Conservation (phyloP, 768 basidiomycete species). For the Atractiella rhizophila region DNA sequence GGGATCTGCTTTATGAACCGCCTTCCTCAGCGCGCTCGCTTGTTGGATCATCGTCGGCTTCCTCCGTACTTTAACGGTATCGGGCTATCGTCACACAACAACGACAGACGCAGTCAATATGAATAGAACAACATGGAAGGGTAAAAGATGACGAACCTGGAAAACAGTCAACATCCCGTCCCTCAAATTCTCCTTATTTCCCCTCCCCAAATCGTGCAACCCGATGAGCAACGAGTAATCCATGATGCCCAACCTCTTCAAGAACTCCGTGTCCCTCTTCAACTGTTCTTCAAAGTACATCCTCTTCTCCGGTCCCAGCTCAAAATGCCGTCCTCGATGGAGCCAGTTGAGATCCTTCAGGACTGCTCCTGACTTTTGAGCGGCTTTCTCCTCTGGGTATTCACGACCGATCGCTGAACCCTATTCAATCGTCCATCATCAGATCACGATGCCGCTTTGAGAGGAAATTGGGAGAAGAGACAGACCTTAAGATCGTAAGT, state of each 20-base stretch:
- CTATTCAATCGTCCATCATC: background rate
- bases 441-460: background rate
- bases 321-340: constrained; percentile 43
- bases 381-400: constrained; percentile 57
- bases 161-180: constrained; percentile 78
- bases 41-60: constrained; percentile 37
- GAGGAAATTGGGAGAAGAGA: background rate
- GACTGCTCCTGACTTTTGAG: constrained; percentile 58
- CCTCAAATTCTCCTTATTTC: constrained; percentile 74
- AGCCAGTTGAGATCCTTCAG: constrained; percentile 97
- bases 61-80: constrained; percentile 35
- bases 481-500: constrained; percentile 82
- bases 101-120: background rate
- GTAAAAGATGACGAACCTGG: constrained; percentile 33
- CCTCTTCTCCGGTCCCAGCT: constrained; percentile 87
- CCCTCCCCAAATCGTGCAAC: constrained; percentile 69
- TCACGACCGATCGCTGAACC: constrained; percentile 61
- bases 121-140: background rate
- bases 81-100: constrained; percentile 30
- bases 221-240: constrained; percentile 88
- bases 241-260: constrained; percentile 69
- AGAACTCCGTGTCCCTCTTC: constrained; percentile 56
- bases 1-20: constrained; percentile 57
- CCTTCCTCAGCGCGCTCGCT: constrained; percentile 59
- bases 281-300: constrained; percentile 77